Conservation (phyloP, 1,284 basidiomycete species). For the Pseudozyma thailandica region DNA sequence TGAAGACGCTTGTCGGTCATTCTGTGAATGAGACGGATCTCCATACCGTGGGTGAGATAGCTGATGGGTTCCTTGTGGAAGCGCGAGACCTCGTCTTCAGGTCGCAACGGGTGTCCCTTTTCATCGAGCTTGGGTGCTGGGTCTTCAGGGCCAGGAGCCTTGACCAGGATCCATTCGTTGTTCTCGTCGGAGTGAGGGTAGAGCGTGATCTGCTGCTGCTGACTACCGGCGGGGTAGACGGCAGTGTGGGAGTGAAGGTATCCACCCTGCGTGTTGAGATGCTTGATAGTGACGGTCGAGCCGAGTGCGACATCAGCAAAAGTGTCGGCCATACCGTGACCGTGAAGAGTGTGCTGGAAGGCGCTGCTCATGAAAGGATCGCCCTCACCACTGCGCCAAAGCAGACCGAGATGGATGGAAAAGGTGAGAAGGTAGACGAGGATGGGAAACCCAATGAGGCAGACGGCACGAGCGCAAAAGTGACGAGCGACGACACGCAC, state of each 20-base stretch:
- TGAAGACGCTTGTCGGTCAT: constrained; percentile 87
- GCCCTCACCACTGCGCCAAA: constrained; percentile 90
- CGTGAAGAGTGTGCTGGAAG: constrained; percentile 95
- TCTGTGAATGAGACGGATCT: constrained; percentile 85
- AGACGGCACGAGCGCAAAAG: constrained; percentile 86
- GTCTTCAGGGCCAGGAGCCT: constrained; percentile 70
- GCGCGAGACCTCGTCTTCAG: constrained; percentile 53
- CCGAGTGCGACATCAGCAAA: constrained; percentile 86
- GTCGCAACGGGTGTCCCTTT: constrained; percentile 55
- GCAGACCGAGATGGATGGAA: constrained; percentile 88
- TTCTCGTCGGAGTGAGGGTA: constrained; percentile 95
- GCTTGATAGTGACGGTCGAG: constrained; percentile 83
- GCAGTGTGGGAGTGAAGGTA: constrained; percentile 95
- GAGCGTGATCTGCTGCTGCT: constrained; percentile 96
- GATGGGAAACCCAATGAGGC: constrained; percentile 84
- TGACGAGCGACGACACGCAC: constrained; percentile 82
- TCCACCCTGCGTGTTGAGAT: constrained; percentile 95
- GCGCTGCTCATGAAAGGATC: constrained; percentile 99
- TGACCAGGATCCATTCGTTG: constrained; percentile 87
- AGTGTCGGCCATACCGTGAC: constrained; percentile 90
- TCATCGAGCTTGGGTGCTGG: constrained; percentile 70
- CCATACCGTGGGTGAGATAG: constrained; percentile 76
- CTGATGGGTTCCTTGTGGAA: constrained; percentile 71
- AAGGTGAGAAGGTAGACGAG: constrained; percentile 96
- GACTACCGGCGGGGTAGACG: constrained; percentile 77